Evolutionary conservation across 441 rosid species (phyloP).

Genomic region (Pelargonium myrrhifolium): DNA sequence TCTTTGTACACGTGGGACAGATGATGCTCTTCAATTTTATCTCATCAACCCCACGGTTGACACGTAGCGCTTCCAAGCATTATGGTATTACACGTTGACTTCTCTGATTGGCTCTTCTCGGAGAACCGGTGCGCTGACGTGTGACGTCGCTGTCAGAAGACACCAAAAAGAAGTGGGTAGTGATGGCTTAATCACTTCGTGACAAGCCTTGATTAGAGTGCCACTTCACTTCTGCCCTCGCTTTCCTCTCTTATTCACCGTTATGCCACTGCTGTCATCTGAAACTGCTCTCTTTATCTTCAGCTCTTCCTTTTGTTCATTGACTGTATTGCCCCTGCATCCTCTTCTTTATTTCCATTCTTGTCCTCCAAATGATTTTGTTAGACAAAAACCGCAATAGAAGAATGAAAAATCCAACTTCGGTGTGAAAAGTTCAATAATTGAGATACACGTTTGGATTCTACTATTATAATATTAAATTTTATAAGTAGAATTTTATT

Average conservation of each 20-base stretch:
- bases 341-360: neutral
- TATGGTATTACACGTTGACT: slow-evolving; percentile 18
- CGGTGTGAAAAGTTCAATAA: too few species aligned
- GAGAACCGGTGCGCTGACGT: slow-evolving; percentile 37
- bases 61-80: slow-evolving; percentile 22
- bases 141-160: slow-evolving; percentile 31
- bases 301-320: neutral
- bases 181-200: slow-evolving; percentile 51
- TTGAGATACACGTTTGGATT: too few species aligned
- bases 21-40: slow-evolving; percentile 5
- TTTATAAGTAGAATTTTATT: too few species aligned
- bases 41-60: slow-evolving; percentile 15
- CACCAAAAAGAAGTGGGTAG: slow-evolving; percentile 31
- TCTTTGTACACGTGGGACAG: slow-evolving; percentile 27
- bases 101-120: slow-evolving; percentile 16
- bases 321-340: slow-evolving; percentile 8
- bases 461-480: too few species aligned
- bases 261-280: slow-evolving; percentile 24
- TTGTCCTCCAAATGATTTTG: too few species aligned
- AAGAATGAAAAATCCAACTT: too few species aligned
- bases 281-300: neutral
- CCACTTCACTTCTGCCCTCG: slow-evolving; percentile 16
- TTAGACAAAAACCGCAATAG: too few species aligned
- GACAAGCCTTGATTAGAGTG: slow-evolving; percentile 44
- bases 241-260: slow-evolving; percentile 16